Evolutionary conservation across 495 filamentous ascomycete species (phyloP), one percentile per base, ranked within the genome.

Genomic region (Aspergillus heteromorphus): DNA sequence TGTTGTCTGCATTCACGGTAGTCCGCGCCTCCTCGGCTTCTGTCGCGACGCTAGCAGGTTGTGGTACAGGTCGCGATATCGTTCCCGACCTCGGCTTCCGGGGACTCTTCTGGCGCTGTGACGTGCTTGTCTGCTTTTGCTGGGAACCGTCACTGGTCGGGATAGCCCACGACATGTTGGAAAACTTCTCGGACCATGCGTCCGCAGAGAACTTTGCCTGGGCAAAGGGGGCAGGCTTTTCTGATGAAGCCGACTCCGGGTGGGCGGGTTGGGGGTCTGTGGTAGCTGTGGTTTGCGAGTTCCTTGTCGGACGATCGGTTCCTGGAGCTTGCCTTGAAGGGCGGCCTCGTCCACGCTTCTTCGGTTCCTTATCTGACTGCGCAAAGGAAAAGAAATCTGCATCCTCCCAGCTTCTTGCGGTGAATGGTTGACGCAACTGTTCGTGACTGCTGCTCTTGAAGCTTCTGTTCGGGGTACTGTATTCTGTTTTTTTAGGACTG

Each of bases 341-440:
- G 45, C 63, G 64, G 16, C 60, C 62, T 55, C 64, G 77, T 55
- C 45, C 68, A 47, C 67, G 70, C 18, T 70, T 65, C 40, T 63
- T 61, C 31, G 71, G 63, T 52, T 70, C 59, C 53, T 69, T 63
- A 23, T 57, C 68, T 25, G 61, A 50, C 5, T 63, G 45, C 43
- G 64, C 61, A 18, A 73, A 67, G 19, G 70, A 73, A 58, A 86
- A 80, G 61, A 79, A 80, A 30, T 81, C 79, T 19, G 73, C 63
- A 1, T 53, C 48, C 11, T 73, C 68, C 40, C 82, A 87, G 29
- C 83, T 78, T 20, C 74, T 71, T 0, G 83, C 77, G 10, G 80
- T 81, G 62, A 88, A 89, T 45, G 79, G 84, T 27, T 86, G 90
- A 60, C 88, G 88, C 67, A 96, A 86, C 56, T 85, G 83, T 60